A percentile compares a stretch with the other conserved stretches of the same genome.
phyloP scores from a whole-genome alignment of 176 grass and related monocot genomes.

The Cenchrus purpureus region DNA sequence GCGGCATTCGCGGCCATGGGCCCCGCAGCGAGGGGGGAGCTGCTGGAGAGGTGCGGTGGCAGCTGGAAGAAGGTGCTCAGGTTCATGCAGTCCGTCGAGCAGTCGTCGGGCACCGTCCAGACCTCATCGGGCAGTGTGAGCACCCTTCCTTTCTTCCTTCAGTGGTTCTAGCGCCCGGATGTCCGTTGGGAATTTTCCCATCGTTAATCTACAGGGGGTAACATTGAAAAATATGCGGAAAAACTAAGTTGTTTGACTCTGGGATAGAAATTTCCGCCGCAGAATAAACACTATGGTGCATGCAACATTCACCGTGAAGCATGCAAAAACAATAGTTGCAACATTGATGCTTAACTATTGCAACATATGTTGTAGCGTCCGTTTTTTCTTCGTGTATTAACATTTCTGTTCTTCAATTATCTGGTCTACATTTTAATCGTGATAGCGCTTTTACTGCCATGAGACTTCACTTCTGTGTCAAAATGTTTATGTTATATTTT shows the following conservation, averaged over 20 bases:
- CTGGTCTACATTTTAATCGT: slow-evolving; percentile 14
- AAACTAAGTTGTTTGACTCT: no score
- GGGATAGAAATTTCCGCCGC: no score
- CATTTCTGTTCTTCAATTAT: not conserved
- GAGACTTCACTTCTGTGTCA: not conserved
- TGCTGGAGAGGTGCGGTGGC: slow-evolving; percentile 69
- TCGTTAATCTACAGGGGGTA: no score
- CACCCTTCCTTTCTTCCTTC: not conserved
- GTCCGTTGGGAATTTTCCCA: no score
- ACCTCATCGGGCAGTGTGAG: slow-evolving; percentile 87
- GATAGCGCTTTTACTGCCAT: not conserved
- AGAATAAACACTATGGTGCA: no score
- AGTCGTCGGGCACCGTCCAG: slow-evolving; percentile 70
- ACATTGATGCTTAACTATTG: no score
- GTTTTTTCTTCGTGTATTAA: no score
- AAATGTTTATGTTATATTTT: not conserved
- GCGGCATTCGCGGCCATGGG: slow-evolving; percentile 54
- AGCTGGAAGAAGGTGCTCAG: slow-evolving; percentile 98
- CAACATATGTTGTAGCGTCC: no score
- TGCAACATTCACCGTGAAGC: no score
- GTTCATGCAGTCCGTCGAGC: slow-evolving; percentile 89
- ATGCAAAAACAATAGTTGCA: no score
- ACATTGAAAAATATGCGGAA: no score
- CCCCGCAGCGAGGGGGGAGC: slow-evolving; percentile 45
- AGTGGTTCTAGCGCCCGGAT: no score